A percentile compares a stretch with the other conserved stretches of the same genome.
Conservation (phyloP, 75 land plant species). For the Ceratopteris richardii region DNA sequence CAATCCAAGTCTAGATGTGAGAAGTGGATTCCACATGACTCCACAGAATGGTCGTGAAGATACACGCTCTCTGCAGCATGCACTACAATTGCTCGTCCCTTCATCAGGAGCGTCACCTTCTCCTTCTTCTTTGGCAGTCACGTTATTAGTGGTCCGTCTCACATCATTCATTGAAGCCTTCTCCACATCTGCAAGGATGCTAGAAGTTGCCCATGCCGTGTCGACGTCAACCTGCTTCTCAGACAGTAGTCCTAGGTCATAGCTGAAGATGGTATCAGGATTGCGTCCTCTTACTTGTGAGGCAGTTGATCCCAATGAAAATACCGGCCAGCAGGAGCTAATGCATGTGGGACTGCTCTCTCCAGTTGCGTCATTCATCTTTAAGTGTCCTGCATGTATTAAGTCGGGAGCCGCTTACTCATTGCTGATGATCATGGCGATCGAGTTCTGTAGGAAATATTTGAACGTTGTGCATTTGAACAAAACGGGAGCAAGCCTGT, state of each 20-base stretch:
- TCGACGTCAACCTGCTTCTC: background rate
- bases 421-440: no score
- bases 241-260: background rate
- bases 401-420: no score
- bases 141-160: background rate
- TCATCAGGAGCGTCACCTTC: background rate
- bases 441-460: no score
- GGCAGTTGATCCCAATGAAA: no score
- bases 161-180: background rate
- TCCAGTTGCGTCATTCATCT: no score
- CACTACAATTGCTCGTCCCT: background rate
- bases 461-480: no score
- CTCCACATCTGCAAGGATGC: background rate
- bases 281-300: background rate
- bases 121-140: background rate
- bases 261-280: slow-evolving; percentile 5
- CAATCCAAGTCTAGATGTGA: slow-evolving; percentile 1
- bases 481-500: no score
- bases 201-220: background rate
- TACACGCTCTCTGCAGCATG: background rate
- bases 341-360: no score
- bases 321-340: no score
- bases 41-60: slow-evolving; percentile 2
- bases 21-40: slow-evolving; percentile 5
- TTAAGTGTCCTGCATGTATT: no score